A percentile compares a stretch with the other conserved stretches of the same genome.
phyloP scores from a whole-genome alignment of 2,329 filamentous ascomycete species.

The Pezicula rhizophila region DNA sequence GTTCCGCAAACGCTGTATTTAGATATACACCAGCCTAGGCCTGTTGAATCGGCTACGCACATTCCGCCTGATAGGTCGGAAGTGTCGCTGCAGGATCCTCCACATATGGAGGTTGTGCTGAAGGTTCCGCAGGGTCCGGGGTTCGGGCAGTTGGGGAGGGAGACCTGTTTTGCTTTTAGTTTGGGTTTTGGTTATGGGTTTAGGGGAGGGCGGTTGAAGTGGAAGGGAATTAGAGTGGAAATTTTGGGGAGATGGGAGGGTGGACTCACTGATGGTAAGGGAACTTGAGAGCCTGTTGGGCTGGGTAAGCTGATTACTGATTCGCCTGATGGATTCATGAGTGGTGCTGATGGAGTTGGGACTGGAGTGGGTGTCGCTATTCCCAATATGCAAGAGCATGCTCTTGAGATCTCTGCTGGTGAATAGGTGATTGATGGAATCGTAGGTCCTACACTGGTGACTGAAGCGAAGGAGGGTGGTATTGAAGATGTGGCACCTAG shows the following conservation, averaged over 20 bases:
- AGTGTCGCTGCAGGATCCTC: not conserved
- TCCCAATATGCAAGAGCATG: not conserved
- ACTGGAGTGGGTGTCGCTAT: not conserved
- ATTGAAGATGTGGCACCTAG: not conserved
- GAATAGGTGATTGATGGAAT: not conserved
- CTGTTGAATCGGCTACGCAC: not conserved
- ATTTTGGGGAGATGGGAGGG: too few relatives aligned
- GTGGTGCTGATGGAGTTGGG: not conserved
- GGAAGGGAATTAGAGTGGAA: too few relatives aligned
- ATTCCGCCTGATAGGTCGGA: not conserved
- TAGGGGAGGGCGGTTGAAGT: not conserved
- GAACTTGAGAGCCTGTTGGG: too few relatives aligned
- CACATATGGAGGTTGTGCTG: not conserved
- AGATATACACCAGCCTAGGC: not conserved
- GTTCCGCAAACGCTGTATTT: not conserved
- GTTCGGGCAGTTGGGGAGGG: not conserved
- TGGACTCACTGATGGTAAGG: too few relatives aligned
- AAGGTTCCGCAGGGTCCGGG: not conserved
- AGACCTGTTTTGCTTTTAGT: not conserved
- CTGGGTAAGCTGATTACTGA: too few relatives aligned
- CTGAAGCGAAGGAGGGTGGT: not conserved
- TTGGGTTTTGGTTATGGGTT: not conserved
- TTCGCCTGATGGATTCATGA: too few relatives aligned
- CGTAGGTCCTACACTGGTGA: not conserved
- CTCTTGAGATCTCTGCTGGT: not conserved